Conservation (phyloP, 805 yeast species). For the Barnettozyma wickerhamii region DNA sequence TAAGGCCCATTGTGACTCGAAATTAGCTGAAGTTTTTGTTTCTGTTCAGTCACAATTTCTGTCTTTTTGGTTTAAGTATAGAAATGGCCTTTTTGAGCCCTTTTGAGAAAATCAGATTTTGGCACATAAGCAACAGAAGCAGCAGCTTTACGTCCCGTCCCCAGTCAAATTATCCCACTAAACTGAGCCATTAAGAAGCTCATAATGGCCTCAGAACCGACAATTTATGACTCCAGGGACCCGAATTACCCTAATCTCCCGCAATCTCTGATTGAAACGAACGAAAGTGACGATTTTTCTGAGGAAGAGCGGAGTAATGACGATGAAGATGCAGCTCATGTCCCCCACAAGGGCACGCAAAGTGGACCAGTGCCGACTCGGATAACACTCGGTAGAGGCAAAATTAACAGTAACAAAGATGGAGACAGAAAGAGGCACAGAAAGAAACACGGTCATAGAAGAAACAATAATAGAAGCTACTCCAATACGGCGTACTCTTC, state of each 20-base stretch:
- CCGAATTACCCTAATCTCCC: constrained; percentile 39
- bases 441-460: constrained; percentile 1
- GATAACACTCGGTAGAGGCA: not conserved
- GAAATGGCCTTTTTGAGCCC: no score
- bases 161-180: no score
- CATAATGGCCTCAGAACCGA: constrained; percentile 2
- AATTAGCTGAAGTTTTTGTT: no score
- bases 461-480: constrained; percentile 24
- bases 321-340: no score
- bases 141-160: no score
- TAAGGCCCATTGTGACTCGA: no score
- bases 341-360: no score
- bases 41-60: no score
- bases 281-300: constrained; percentile 23
- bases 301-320: constrained; percentile 10
- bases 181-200: no score
- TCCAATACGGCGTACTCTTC: constrained; percentile 34
- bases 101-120: no score
- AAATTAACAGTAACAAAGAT: not conserved
- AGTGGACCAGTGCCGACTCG: not conserved
- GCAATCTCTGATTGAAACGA: constrained; percentile 16
- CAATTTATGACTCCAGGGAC: constrained; percentile 37
- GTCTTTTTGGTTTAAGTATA: no score
- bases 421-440: constrained; percentile 6
- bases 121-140: no score